Evolutionary conservation across 164 flowering plant genomes (phyloP), one percentile per base, ranked within the genome.

Genomic region (Sextonia rubra): DNA sequence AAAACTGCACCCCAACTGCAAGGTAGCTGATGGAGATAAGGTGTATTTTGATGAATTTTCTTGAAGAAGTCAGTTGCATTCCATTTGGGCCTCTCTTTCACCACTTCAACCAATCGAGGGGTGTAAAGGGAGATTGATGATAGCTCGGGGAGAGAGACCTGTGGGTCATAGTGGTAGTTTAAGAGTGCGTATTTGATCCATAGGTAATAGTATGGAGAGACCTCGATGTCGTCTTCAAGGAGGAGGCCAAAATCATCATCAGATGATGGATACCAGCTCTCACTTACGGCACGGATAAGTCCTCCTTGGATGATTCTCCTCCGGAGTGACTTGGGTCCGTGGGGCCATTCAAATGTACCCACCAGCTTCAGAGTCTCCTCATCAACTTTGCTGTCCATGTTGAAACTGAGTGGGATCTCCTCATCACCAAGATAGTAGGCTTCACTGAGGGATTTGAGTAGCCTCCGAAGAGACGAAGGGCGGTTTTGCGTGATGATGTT

Each of bases 1-100:
- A 92, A 94, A 22, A 94, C 95, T 22, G 97, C 95, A 1, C 98
- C 97, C 98, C 98, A 95, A 47, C 99, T 95, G 79, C 99, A 95
- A 14, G 98, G 97, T 8, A 95, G 69, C 71, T 95, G 98, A 72
- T 95, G 99, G 76, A 95, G 92, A 69, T 95, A 95, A 29, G 99
- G 99, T 1, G 97, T 95, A 88, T 95, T 87, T 47, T 97, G 97
- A 72, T 95, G 98, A 30, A 93, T 88, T 47, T 64, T 76, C 75
- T 83, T 87, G 90, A 95, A 95, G 80, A 82, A 90, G 25, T 86
- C 90, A 0, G 98, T 91, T 18, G 93, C 83, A 71, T 91, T 93
- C 99, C 98, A 95, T 77, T 84, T 90, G 20, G 98, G 98, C 72
- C 99, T 81, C 71, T 91, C 99, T 77, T 93, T 93, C 30, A 93